A percentile compares a stretch with the other conserved stretches of the same genome.
Conservation (phyloP, 2,329 filamentous ascomycete genomes). For the Verticillium dahliae region DNA sequence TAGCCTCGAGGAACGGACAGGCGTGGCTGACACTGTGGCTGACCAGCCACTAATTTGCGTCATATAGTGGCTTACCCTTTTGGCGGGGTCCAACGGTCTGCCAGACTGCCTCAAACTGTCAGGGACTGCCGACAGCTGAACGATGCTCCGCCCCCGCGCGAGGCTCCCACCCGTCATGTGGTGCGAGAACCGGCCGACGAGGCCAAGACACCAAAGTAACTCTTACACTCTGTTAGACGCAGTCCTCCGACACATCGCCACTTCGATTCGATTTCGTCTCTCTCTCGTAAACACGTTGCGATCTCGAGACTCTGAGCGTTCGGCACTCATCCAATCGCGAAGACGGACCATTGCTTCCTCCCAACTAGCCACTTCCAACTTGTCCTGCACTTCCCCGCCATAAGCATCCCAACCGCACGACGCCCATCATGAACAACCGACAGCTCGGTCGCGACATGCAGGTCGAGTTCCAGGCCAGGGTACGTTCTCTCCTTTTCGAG, state of each 20-base stretch:
- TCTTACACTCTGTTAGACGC: background rate
- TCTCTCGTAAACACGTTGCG: background rate
- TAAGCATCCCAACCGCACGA: background rate
- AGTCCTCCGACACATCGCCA: background rate
- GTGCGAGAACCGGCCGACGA: background rate
- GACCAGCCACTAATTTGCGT: background rate
- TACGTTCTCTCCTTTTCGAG: conserved; percentile 16
- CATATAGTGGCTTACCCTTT: background rate
- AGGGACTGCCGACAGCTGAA: background rate
- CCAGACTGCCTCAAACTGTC: background rate
- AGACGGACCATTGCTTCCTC: background rate
- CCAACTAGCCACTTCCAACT: background rate
- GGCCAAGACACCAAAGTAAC: background rate
- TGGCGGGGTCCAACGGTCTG: background rate
- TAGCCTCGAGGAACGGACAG: background rate
- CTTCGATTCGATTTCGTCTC: background rate
- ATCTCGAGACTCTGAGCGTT: background rate
- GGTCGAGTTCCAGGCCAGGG: conserved; percentile 56
- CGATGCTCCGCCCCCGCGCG: background rate
- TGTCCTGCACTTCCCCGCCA: background rate
- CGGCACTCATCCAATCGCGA: background rate
- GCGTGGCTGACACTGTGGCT: background rate
- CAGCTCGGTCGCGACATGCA: conserved; percentile 55
- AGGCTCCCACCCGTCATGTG: background rate
- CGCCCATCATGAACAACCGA: conserved; percentile 47